Evolutionary conservation across 2,329 filamentous ascomycete species (phyloP).

Genomic region (Coniochaeta ligniaria): DNA sequence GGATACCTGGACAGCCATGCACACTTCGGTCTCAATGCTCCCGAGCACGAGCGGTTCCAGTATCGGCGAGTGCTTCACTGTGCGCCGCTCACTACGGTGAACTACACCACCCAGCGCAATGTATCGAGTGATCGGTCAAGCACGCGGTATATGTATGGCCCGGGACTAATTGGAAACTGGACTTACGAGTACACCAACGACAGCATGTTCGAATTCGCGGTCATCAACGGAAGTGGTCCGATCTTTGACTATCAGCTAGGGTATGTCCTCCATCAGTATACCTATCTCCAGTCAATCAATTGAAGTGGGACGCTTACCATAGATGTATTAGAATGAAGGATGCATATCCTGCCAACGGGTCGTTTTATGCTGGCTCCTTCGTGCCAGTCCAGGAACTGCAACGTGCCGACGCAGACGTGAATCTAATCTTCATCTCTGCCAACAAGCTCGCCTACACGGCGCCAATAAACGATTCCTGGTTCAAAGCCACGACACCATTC

Average conservation of each 20-base stretch:
- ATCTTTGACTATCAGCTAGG: background rate
- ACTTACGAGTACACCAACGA: background rate
- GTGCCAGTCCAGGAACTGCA: background rate
- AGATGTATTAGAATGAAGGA: background rate
- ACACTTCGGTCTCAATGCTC: constrained; percentile 9
- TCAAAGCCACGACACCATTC: background rate
- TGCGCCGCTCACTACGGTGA: constrained; percentile 6
- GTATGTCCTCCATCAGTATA: background rate
- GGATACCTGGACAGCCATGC: constrained; percentile 7
- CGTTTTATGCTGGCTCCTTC: background rate
- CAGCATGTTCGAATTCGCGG: background rate
- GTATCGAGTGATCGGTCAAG: background rate
- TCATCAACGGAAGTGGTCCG: background rate
- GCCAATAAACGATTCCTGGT: constrained; percentile 5
- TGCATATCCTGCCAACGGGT: background rate
- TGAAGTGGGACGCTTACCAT: background rate
- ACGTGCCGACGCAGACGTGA: constrained; percentile 2
- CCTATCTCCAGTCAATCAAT: background rate
- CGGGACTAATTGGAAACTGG: background rate
- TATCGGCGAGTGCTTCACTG: constrained; percentile 4
- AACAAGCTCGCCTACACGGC: constrained; percentile 1
- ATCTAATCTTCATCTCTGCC: constrained; percentile 4
- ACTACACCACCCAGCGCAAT: constrained; percentile 1
- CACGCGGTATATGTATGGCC: background rate
- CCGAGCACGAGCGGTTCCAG: constrained; percentile 4